These are phyloP conservation scores for Euphorbia lathyris DNA, from an alignment of 345 rosid species.

Conservation along the genomic window DNA sequence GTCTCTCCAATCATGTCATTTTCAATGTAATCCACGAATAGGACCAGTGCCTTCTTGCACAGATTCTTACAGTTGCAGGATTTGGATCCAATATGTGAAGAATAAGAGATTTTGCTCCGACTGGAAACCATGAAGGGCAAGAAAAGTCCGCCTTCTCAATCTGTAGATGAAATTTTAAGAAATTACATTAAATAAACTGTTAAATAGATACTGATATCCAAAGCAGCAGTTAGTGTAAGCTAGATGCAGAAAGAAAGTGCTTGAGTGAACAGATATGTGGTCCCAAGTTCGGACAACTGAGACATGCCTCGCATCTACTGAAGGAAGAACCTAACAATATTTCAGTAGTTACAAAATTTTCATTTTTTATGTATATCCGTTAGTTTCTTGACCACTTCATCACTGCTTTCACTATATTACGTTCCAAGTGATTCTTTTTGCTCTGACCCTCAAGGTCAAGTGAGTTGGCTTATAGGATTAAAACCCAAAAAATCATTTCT, in stretches of 20 bases:
- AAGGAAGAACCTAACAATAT: background rate
- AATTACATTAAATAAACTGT: constrained; percentile 3
- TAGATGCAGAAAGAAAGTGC: background rate
- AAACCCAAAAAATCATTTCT: constrained; percentile 11
- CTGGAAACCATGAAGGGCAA: constrained; percentile 86
- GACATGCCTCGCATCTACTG: background rate
- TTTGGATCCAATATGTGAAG: constrained; percentile 81
- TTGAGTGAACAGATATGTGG: background rate
- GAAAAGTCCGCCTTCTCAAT: constrained; percentile 78
- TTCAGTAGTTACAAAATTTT: background rate
- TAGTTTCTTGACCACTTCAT: background rate
- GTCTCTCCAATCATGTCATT: background rate
- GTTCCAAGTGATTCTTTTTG: background rate
- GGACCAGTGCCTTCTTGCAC: constrained; percentile 4
- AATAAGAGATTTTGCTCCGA: constrained; percentile 81
- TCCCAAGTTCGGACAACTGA: background rate
- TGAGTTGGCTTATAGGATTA: background rate
- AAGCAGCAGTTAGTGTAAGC: background rate
- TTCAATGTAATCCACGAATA: constrained; percentile 8
- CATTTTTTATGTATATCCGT: background rate
- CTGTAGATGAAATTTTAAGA: constrained; percentile 39
- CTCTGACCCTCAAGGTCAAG: background rate
- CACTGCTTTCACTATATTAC: background rate
- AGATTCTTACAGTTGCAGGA: constrained; percentile 71
- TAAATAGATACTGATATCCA: background rate